Evolutionary conservation across 2,329 filamentous ascomycete species (phyloP).

Genomic region (Aspergillus luchuensis): DNA sequence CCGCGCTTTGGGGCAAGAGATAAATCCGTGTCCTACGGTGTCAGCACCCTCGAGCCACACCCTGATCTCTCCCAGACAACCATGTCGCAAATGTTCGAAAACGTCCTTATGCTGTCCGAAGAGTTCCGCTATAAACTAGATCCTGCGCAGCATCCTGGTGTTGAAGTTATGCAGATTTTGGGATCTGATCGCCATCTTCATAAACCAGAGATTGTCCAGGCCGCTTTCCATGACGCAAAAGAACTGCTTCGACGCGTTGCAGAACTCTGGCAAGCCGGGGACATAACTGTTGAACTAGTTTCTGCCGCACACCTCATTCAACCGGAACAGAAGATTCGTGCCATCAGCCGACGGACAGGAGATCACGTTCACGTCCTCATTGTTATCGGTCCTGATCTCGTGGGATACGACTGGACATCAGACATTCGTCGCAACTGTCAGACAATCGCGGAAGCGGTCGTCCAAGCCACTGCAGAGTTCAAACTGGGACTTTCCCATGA

Average conservation of each 20-base stretch:
- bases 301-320: constrained; percentile 16
- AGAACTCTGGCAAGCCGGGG: constrained; percentile 32
- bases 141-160: constrained; percentile 44
- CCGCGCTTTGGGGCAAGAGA: background rate
- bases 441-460: constrained; percentile 39
- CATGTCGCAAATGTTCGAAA: constrained; percentile 14
- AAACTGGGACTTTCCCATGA: constrained; percentile 37
- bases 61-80: constrained; percentile 15
- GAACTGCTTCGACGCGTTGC: constrained; percentile 35
- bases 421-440: constrained; percentile 36
- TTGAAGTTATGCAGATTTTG: constrained; percentile 46
- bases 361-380: constrained; percentile 30
- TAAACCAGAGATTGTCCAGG: constrained; percentile 22
- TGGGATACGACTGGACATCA: constrained; percentile 25
- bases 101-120: constrained; percentile 36
- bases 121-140: constrained; percentile 44
- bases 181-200: constrained; percentile 36
- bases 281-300: constrained; percentile 18
- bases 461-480: constrained; percentile 38
- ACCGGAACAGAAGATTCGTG: constrained; percentile 15
- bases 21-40: background rate
- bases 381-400: constrained; percentile 27
- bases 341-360: constrained; percentile 17
- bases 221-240: constrained; percentile 48
- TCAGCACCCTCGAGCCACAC: constrained; percentile 30